phyloP scores from a whole-genome alignment of 768 basidiomycete species.

The Candolleomyces efflorescens region DNA sequence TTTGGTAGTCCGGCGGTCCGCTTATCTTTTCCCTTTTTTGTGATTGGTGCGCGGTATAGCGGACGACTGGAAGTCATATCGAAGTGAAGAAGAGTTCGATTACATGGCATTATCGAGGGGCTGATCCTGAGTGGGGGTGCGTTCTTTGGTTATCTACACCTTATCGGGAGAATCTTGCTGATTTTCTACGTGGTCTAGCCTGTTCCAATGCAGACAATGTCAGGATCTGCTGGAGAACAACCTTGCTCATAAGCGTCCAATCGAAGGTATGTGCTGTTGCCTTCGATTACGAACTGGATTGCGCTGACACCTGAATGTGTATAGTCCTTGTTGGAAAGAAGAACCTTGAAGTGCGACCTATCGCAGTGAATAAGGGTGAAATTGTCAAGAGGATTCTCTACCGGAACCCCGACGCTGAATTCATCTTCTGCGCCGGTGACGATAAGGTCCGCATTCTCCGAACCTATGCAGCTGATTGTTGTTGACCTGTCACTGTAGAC shows the following conservation, averaged over 20 bases:
- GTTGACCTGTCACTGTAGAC: constrained; percentile 45
- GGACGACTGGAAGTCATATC: constrained; percentile 94
- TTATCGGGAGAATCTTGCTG: constrained; percentile 2
- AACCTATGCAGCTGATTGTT: not conserved
- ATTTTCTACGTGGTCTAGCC: constrained; percentile 31
- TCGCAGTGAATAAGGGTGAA: constrained; percentile 98
- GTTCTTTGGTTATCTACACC: constrained; percentile 23
- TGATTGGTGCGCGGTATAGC: constrained; percentile 29
- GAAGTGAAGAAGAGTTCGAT: constrained; percentile 97
- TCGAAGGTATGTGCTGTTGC: constrained; percentile 60
- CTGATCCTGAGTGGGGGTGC: constrained; percentile 95
- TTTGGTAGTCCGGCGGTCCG: not conserved
- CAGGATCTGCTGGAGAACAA: constrained; percentile 96
- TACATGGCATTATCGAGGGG: constrained; percentile 94
- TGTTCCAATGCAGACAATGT: constrained; percentile 95
- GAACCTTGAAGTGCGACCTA: constrained; percentile 94
- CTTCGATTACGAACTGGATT: not conserved
- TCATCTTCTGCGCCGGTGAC: constrained; percentile 97
- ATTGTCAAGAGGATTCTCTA: constrained; percentile 95
- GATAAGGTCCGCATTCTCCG: constrained; percentile 65
- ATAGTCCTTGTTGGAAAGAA: constrained; percentile 92
- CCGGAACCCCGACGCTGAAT: constrained; percentile 89
- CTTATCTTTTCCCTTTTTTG: not conserved
- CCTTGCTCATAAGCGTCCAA: constrained; percentile 86
- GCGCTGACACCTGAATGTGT: constrained; percentile 1